phyloP scores from a whole-genome alignment of 768 basidiomycete genomes.

The Amanita muscaria region DNA sequence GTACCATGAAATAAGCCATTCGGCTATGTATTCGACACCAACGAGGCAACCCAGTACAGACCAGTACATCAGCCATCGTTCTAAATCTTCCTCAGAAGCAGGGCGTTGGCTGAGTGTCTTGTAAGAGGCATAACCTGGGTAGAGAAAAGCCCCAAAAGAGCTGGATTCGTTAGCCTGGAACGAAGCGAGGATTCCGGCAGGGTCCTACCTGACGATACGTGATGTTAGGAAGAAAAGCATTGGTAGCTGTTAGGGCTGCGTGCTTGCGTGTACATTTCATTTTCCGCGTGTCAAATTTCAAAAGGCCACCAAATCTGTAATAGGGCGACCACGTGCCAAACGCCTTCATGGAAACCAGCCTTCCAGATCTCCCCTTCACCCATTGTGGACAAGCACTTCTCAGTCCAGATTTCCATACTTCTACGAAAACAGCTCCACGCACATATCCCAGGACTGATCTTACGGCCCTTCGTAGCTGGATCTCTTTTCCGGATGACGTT shows the following conservation, averaged over 20 bases:
- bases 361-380: conserved; percentile 5
- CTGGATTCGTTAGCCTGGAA: conserved; percentile 24
- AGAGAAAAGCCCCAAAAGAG: conserved; percentile 72
- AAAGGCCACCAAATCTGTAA: too few species aligned
- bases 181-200: neutral
- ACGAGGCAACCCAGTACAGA: conserved; percentile 79
- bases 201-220: conserved; percentile 34
- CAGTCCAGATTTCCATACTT: conserved; percentile 5
- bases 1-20: conserved; percentile 84
- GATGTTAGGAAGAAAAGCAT: conserved; percentile 46
- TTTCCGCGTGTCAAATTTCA: neutral
- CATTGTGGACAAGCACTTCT: conserved; percentile 6
- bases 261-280: neutral
- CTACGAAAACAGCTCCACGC: conserved; percentile 1
- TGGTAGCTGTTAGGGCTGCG: neutral
- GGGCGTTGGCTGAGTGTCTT: conserved; percentile 86
- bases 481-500: conserved; percentile 9
- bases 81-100: conserved; percentile 74
- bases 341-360: conserved; percentile 1
- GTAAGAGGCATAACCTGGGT: conserved; percentile 95
- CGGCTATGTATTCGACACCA: conserved; percentile 72
- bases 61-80: conserved; percentile 98
- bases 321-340: too few species aligned
- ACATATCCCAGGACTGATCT: conserved; percentile 10
- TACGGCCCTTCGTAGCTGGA: conserved; percentile 7